Conservation (phyloP, 371 early-diverging fungal genomes). For the Rhizomucor miehei region DNA sequence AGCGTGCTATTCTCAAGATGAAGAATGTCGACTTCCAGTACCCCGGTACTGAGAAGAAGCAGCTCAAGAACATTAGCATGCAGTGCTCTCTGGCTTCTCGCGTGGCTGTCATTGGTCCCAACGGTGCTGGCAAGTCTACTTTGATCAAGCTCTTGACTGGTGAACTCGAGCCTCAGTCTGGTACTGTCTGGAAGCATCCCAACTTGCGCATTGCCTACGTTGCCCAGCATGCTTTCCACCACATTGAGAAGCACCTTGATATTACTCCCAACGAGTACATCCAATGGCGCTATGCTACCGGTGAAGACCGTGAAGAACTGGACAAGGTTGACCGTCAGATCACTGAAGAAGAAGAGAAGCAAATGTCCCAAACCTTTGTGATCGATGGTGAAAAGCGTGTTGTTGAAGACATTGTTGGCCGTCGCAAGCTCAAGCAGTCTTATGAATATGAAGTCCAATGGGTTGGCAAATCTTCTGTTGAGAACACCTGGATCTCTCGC, state of each 20-base stretch:
- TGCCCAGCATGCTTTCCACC: slow-evolving; percentile 81
- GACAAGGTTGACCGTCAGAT: slow-evolving; percentile 63
- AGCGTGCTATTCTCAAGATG: slow-evolving; percentile 67
- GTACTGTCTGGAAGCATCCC: slow-evolving; percentile 54
- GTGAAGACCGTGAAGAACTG: slow-evolving; percentile 66
- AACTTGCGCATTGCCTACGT: slow-evolving; percentile 74
- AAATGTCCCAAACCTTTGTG: slow-evolving; percentile 59
- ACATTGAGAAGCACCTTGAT: slow-evolving; percentile 67
- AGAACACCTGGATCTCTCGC: slow-evolving; percentile 71
- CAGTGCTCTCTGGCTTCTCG: slow-evolving; percentile 67
- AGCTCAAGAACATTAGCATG: slow-evolving; percentile 53
- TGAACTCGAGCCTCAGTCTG: slow-evolving; percentile 41
- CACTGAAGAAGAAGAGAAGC: slow-evolving; percentile 61
- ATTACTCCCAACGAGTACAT: slow-evolving; percentile 69
- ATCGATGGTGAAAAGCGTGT: slow-evolving; percentile 63
- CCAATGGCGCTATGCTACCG: slow-evolving; percentile 69
- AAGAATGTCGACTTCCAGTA: slow-evolving; percentile 64
- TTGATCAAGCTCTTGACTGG: slow-evolving; percentile 82
- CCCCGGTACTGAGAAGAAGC: slow-evolving; percentile 57
- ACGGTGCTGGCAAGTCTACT: slow-evolving; percentile 72
- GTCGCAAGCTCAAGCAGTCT: slow-evolving; percentile 68
- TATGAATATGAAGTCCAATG: slow-evolving; percentile 67
- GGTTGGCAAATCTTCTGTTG: slow-evolving; percentile 56
- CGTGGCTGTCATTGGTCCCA: slow-evolving; percentile 70
- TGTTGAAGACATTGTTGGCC: slow-evolving; percentile 58